These are phyloP conservation scores for Eimeria zaria DNA, from an alignment of 169 alveolate species.

Conservation along the genomic window DNA sequence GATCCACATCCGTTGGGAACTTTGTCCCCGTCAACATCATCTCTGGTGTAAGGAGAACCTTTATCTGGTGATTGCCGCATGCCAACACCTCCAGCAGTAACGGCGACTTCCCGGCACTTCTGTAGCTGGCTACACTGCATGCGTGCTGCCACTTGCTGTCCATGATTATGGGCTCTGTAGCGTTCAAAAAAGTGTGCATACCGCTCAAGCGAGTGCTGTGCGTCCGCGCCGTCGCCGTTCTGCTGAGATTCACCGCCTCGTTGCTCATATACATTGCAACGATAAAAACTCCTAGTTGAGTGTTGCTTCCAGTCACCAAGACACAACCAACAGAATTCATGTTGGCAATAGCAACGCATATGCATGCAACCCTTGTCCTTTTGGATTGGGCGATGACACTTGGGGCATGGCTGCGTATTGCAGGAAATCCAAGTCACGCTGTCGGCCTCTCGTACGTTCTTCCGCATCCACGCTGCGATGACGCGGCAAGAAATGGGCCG, in stretches of 20 bases:
- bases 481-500: conserved; percentile 92
- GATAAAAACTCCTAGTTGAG: conserved; percentile 52
- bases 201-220: conserved; percentile 80
- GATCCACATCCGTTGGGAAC: not conserved
- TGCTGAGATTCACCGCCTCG: conserved; percentile 64
- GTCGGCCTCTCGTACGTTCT: conserved; percentile 88
- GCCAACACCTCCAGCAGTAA: conserved; percentile 22
- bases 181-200: conserved; percentile 85
- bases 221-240: conserved; percentile 28
- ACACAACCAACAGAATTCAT: conserved; percentile 95
- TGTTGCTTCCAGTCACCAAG: conserved; percentile 91
- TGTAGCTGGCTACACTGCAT: conserved; percentile 68
- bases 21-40: not conserved
- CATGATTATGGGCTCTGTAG: conserved; percentile 80
- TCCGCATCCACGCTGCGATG: conserved; percentile 88
- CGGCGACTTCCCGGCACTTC: conserved; percentile 66
- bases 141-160: conserved; percentile 80
- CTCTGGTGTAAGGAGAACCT: not conserved
- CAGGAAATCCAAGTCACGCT: conserved; percentile 92
- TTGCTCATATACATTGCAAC: conserved; percentile 77
- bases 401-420: conserved; percentile 93
- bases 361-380: conserved; percentile 96
- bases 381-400: conserved; percentile 91
- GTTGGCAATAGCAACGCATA: conserved; percentile 93
- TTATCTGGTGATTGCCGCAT: not conserved